A percentile compares a stretch with the other conserved stretches of the same genome.
Evolutionary conservation across 2,329 filamentous ascomycete genomes (phyloP).

Genomic region (Sclerotinia trifoliorum): DNA sequence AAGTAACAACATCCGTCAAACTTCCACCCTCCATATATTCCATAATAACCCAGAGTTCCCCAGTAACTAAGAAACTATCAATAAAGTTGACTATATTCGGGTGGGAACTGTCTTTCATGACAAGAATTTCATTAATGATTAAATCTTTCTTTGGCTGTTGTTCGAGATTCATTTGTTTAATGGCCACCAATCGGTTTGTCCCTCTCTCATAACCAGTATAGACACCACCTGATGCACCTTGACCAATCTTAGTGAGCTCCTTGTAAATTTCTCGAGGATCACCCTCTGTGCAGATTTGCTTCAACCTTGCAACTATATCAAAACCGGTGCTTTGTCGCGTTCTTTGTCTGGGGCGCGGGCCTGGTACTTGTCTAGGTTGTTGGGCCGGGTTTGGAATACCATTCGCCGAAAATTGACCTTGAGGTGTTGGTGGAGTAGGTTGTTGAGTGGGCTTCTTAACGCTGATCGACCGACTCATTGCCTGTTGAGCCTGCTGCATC

Average conservation of each 20-base stretch:
- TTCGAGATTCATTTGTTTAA: conserved; percentile 99
- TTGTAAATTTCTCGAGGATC: conserved; percentile 88
- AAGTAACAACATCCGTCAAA: conserved; percentile 96
- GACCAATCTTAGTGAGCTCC: conserved; percentile 89
- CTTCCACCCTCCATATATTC: conserved; percentile 99
- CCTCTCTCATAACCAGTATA: conserved; percentile 85
- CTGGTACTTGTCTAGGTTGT: conserved; percentile 46
- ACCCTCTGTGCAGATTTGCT: conserved; percentile 84
- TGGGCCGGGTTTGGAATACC: conserved; percentile 42
- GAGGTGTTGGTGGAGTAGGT: conserved; percentile 52
- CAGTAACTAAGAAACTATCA: conserved; percentile 86
- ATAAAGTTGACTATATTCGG: conserved; percentile 99
- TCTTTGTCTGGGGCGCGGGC: conserved; percentile 71
- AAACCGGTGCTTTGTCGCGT: conserved; percentile 74
- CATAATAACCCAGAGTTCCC: conserved; percentile 98
- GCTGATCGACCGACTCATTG: conserved; percentile 20
- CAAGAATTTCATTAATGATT: conserved; percentile 98
- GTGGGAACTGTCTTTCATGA: conserved; percentile 98
- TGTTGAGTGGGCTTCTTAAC: conserved; percentile 45
- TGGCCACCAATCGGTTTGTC: conserved; percentile 86
- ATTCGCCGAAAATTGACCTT: conserved; percentile 47
- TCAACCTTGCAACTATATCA: conserved; percentile 80
- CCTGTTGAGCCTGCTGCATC: conserved; percentile 51
- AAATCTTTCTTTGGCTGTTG: conserved; percentile 98
- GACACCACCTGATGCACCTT: conserved; percentile 94